These are phyloP conservation scores for Sporothrix schenckii DNA, from an alignment of 2,329 filamentous ascomycete species.

Conservation along the genomic window DNA sequence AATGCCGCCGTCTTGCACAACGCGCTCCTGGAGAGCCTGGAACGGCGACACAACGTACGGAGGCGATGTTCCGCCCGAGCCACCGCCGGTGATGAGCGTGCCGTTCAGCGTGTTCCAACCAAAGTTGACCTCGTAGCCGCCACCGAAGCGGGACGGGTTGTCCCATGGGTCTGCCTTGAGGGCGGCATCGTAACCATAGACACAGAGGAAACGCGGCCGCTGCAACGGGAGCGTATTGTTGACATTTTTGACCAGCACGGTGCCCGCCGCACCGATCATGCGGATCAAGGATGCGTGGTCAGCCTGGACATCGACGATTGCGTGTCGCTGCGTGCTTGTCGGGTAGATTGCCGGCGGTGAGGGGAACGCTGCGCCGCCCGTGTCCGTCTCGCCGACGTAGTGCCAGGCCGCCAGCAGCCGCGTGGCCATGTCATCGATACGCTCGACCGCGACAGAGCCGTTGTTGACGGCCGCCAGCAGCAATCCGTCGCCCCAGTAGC, in stretches of 20 bases:
- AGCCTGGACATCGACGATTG: slow-evolving; percentile 62
- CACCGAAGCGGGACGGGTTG: slow-evolving; percentile 50
- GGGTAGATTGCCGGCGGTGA: slow-evolving; percentile 48
- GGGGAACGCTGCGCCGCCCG: slow-evolving; percentile 36
- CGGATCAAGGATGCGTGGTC: slow-evolving; percentile 55
- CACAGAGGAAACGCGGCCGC: slow-evolving; percentile 55
- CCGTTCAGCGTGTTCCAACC: slow-evolving; percentile 56
- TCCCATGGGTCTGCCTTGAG: slow-evolving; percentile 49
- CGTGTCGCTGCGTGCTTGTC: slow-evolving; percentile 58
- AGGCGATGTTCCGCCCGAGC: slow-evolving; percentile 55
- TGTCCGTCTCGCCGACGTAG: slow-evolving; percentile 48
- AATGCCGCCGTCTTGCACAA: slow-evolving; percentile 56
- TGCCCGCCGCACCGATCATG: slow-evolving; percentile 58
- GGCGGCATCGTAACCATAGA: slow-evolving; percentile 66
- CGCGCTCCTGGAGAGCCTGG: slow-evolving; percentile 58
- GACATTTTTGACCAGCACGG: slow-evolving; percentile 66
- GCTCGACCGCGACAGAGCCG: slow-evolving; percentile 69
- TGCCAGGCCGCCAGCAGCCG: slow-evolving; percentile 49
- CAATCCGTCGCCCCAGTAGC: slow-evolving; percentile 63
- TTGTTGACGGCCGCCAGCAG: slow-evolving; percentile 76
- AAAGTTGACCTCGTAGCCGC: slow-evolving; percentile 49
- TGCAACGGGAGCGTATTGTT: slow-evolving; percentile 56
- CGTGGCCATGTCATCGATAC: slow-evolving; percentile 78
- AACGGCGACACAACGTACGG: slow-evolving; percentile 55
- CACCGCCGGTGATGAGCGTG: slow-evolving; percentile 56